Conservation (phyloP, 768 basidiomycete species). For the Tulasnella sp. region DNA sequence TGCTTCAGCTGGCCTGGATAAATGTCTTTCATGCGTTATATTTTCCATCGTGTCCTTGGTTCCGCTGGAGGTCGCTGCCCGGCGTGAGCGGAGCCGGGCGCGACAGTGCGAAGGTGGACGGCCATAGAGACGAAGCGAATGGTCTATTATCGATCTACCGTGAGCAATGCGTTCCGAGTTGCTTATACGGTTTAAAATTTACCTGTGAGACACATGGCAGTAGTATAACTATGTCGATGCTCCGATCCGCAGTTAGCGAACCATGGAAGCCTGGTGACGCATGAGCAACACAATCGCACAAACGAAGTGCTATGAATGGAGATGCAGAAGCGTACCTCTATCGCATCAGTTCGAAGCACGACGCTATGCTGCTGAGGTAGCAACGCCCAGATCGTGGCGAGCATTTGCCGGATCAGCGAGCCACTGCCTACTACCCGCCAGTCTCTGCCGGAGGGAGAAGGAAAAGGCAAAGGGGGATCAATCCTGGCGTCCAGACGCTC, state of each 20-base stretch:
- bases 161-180: too few relatives aligned
- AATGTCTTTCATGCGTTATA: background rate
- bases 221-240: background rate
- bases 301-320: too few relatives aligned
- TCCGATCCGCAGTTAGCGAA: background rate
- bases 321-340: background rate
- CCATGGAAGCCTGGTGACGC: background rate
- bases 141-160: background rate
- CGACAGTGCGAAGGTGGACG: background rate
- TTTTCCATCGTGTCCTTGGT: background rate
- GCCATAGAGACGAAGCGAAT: background rate
- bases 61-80: background rate
- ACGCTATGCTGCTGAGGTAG: background rate
- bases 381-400: background rate
- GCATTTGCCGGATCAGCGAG: background rate
- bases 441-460: too few relatives aligned
- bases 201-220: background rate
- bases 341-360: background rate
- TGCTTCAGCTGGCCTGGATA: too few relatives aligned
- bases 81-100: background rate
- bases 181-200: background rate
- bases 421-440: too few relatives aligned
- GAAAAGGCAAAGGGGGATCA: too few relatives aligned
- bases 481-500: too few relatives aligned
- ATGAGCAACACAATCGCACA: background rate